Base-by-base conservation (phyloP, 2,329 filamentous ascomycete genomes). In the Colletotrichum euphorbiae region DNA sequence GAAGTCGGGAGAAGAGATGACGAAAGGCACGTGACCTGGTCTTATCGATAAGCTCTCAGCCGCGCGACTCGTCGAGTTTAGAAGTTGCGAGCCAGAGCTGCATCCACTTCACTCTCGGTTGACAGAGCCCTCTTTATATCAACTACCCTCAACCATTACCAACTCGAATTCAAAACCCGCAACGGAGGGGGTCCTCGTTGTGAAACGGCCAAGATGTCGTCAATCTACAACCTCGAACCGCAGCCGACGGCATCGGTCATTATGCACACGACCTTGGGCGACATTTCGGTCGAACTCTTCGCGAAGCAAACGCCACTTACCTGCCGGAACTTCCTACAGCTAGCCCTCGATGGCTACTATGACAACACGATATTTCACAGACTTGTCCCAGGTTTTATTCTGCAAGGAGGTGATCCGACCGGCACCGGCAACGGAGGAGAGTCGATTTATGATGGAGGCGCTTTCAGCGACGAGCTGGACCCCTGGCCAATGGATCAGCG, bases 321-420 rank as follows among this genome's bases (percentile, higher is more conserved):
- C 28, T 94, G 91, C 76, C 93, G 95, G 73, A 98, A 98, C 82
- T 99, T 99, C 80, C 87, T 99, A 42, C 96, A 99, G 79, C 91
- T 94, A 75, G 96, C 93, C 77, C 87, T 98, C 73, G 94, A 99
- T 77, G 94, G 94, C 73, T 98, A 98, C 83, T 99, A 98, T 83
- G 91, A 93, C 74, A 90, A 91, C 76, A 98, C 94, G 0, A 90
- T 96, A 70, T 99, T 99, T 81, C 96, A 99, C 81, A 93, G 96
- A 24, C 85, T 98, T 6, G 90, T 97, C 0, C 93, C 94, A 0
- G 92, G 92, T 58, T 99, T 99, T 79, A 93, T 99, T 70, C 83
- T 98, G 11, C 96, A 99, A 76, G 96, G 95, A 33, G 96, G 96
- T 63, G 96, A 99, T 74, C 95, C 96, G 0, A 97, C 94, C 0